Conservation (phyloP, 2,329 filamentous ascomycete species). For the Zymoseptoria ardabiliae region DNA sequence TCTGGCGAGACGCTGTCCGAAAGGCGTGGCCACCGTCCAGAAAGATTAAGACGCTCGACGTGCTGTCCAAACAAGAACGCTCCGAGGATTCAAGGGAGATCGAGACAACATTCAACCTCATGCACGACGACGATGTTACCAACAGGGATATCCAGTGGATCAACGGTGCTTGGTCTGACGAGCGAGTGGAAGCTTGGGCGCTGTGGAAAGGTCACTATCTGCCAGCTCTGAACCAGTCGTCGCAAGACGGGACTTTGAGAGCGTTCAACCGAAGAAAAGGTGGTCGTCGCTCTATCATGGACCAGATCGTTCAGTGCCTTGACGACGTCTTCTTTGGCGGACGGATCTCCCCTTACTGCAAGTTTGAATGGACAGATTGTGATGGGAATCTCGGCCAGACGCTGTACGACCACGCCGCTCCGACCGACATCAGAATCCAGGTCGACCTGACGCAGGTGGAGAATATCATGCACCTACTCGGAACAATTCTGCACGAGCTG, state of each 20-base stretch:
- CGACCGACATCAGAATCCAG: background rate
- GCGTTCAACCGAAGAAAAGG: background rate
- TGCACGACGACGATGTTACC: background rate
- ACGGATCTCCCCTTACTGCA: background rate
- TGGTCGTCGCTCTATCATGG: background rate
- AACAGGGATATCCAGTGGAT: background rate
- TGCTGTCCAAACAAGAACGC: background rate
- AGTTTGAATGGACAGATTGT: background rate
- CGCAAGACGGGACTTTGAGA: background rate
- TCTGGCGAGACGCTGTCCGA: background rate
- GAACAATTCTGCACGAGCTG: background rate
- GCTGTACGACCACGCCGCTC: too few relatives aligned
- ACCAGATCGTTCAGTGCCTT: background rate
- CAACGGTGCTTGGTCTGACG: background rate
- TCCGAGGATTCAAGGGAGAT: background rate
- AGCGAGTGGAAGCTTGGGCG: background rate
- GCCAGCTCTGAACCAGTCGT: background rate
- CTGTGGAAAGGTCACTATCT: background rate
- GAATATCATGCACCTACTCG: background rate
- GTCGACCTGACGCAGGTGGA: background rate
- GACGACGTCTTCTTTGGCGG: background rate
- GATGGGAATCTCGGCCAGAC: background rate
- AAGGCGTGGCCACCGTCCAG: background rate
- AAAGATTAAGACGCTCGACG: background rate
- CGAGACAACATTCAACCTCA: background rate